Conservation (phyloP, 1,284 basidiomycete species). For the Boletus semigastroideus region DNA sequence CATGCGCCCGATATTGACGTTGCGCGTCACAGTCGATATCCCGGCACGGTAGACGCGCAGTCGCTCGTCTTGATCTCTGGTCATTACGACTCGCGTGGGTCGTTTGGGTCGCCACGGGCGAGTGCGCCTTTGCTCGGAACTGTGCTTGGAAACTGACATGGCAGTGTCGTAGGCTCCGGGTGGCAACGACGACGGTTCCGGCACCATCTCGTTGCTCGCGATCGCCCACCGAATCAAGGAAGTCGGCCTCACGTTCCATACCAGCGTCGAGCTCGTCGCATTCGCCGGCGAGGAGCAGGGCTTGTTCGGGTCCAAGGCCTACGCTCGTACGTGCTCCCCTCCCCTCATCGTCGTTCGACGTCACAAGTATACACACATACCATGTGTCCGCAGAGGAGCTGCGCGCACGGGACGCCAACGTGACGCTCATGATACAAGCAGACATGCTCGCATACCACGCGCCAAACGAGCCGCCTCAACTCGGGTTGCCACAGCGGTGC, state of each 20-base stretch:
- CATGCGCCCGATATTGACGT: not conserved
- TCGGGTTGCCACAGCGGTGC: slow-evolving; percentile 70
- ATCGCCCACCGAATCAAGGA: slow-evolving; percentile 71
- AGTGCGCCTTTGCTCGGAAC: not conserved
- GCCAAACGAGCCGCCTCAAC: slow-evolving; percentile 72
- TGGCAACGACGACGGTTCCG: slow-evolving; percentile 80
- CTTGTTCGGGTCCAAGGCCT: slow-evolving; percentile 61
- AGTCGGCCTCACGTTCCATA: slow-evolving; percentile 44
- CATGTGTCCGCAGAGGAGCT: slow-evolving; percentile 46
- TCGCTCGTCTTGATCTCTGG: slow-evolving; percentile 73
- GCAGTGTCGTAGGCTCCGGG: slow-evolving; percentile 36
- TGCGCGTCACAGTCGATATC: slow-evolving; percentile 49
- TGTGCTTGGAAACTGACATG: not conserved
- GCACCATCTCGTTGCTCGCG: slow-evolving; percentile 71
- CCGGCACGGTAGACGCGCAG: slow-evolving; percentile 40
- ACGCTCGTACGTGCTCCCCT: slow-evolving; percentile 51
- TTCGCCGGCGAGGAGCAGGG: slow-evolving; percentile 79
- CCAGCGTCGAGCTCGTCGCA: slow-evolving; percentile 64
- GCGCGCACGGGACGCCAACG: slow-evolving; percentile 55
- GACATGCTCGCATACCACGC: slow-evolving; percentile 86
- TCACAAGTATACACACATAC: not conserved
- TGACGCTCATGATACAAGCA: slow-evolving; percentile 82
- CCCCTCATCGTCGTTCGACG: not conserved
- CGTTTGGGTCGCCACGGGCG: slow-evolving; percentile 58
- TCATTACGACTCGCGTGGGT: slow-evolving; percentile 86